phyloP scores from a whole-genome alignment of 1,284 basidiomycete species.

The Omphalotus olearius region DNA sequence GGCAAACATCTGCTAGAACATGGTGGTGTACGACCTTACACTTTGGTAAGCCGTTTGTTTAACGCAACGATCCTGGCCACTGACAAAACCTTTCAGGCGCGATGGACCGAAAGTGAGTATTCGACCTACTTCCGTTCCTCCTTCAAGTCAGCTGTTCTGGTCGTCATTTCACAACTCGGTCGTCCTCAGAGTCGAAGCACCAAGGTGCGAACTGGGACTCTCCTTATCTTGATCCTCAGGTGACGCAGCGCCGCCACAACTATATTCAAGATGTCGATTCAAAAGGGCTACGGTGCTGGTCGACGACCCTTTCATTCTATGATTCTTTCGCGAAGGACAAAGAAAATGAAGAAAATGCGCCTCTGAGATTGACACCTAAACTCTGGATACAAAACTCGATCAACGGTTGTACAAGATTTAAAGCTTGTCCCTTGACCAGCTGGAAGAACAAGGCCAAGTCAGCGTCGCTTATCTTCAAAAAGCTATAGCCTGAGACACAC shows the following conservation, averaged over 20 bases:
- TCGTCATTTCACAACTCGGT: no score
- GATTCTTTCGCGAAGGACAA: neutral
- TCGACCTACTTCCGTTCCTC: no score
- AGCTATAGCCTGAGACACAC: constrained; percentile 7
- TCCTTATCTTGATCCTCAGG: neutral
- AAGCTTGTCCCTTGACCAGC: constrained; percentile 17
- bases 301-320: neutral
- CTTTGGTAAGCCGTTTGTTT: no score
- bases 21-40: no score
- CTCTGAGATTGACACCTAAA: neutral
- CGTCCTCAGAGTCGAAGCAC: no score
- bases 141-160: no score
- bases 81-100: no score
- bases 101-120: no score
- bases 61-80: no score
- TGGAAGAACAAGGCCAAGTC: neutral
- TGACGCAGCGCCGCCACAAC: neutral
- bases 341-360: neutral
- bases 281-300: neutral
- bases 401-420: constrained; percentile 4
- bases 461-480: neutral
- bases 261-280: neutral
- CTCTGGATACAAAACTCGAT: neutral
- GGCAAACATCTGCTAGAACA: no score
- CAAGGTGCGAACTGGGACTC: no score